Evolutionary conservation across 164 flowering plant genomes (phyloP).

Genomic region (Magnolia officinalis): DNA sequence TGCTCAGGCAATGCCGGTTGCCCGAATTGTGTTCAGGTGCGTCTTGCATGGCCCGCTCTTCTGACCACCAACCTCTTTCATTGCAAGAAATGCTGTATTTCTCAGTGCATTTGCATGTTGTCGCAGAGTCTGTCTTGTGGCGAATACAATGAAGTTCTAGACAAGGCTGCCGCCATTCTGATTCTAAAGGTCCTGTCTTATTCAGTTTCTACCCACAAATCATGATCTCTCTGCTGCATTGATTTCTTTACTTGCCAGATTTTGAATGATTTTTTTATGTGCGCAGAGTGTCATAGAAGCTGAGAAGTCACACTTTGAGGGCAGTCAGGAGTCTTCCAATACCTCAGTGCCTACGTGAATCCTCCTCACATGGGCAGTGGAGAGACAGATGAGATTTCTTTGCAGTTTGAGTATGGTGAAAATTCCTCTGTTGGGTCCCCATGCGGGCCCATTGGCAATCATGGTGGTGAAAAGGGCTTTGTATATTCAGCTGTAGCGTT

Average conservation of each 20-base stretch:
- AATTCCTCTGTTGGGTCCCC: too few species aligned
- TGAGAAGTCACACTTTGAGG: constrained; percentile 28
- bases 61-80: not conserved
- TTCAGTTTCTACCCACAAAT: not conserved
- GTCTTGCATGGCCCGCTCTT: constrained; percentile 11
- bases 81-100: not conserved
- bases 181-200: constrained; percentile 58
- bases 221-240: not conserved
- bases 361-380: not conserved
- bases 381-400: too few species aligned
- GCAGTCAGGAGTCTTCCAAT: not conserved
- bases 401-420: too few species aligned
- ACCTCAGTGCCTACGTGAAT: not conserved
- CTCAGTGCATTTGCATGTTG: constrained; percentile 15
- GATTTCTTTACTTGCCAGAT: not conserved
- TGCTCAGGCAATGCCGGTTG: constrained; percentile 70
- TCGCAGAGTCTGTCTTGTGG: constrained; percentile 64
- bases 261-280: constrained; percentile 2
- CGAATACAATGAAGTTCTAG: constrained; percentile 83
- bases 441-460: too few species aligned
- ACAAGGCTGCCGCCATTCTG: constrained; percentile 75
- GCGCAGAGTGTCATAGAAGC: constrained; percentile 65
- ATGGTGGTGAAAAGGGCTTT: too few species aligned
- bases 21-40: constrained; percentile 83
- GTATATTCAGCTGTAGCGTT: too few species aligned